These are phyloP conservation scores for Albifimbria verrucaria DNA, from an alignment of 2,329 filamentous ascomycete genomes.

Conservation along the genomic window DNA sequence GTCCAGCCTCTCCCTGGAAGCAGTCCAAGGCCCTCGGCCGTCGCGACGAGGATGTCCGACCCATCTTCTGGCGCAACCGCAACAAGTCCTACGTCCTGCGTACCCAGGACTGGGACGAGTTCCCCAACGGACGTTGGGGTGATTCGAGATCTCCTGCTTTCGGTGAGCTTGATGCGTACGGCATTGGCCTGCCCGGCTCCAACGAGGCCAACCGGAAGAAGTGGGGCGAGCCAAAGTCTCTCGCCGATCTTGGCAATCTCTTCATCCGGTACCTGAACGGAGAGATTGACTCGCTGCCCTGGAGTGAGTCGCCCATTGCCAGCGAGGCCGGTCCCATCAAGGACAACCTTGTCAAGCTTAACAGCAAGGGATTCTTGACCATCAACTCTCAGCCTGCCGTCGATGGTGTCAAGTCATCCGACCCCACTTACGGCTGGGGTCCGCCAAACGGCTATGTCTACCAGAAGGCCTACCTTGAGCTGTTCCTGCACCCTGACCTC, in stretches of 20 bases:
- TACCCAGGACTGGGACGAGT: slow-evolving; percentile 98
- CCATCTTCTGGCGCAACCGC: slow-evolving; percentile 97
- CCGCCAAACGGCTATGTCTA: slow-evolving; percentile 95
- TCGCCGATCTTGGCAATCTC: slow-evolving; percentile 76
- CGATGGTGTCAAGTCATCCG: slow-evolving; percentile 81
- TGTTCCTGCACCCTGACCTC: slow-evolving; percentile 78
- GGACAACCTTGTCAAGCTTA: slow-evolving; percentile 73
- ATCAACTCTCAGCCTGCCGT: slow-evolving; percentile 98
- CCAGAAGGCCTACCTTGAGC: slow-evolving; percentile 95
- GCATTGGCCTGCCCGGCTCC: slow-evolving; percentile 87
- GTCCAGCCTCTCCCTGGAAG: slow-evolving; percentile 96
- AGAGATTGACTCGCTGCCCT: slow-evolving; percentile 78
- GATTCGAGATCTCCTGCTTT: slow-evolving; percentile 95
- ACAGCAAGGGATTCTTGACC: slow-evolving; percentile 82
- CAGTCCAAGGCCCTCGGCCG: slow-evolving; percentile 87
- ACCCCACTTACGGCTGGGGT: slow-evolving; percentile 90
- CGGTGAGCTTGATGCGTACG: slow-evolving; percentile 91
- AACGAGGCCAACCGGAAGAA: slow-evolving; percentile 95
- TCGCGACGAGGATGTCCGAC: slow-evolving; percentile 90
- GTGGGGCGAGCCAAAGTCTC: slow-evolving; percentile 80
- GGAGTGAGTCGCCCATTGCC: slow-evolving; percentile 88
- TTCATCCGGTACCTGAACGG: slow-evolving; percentile 85
- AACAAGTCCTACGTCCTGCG: slow-evolving; percentile 94
- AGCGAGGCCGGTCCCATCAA: slow-evolving; percentile 78
- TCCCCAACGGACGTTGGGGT: slow-evolving; percentile 97